phyloP scores from a whole-genome alignment of 2,329 filamentous ascomycete genomes.

The Remersonia thermophila region DNA sequence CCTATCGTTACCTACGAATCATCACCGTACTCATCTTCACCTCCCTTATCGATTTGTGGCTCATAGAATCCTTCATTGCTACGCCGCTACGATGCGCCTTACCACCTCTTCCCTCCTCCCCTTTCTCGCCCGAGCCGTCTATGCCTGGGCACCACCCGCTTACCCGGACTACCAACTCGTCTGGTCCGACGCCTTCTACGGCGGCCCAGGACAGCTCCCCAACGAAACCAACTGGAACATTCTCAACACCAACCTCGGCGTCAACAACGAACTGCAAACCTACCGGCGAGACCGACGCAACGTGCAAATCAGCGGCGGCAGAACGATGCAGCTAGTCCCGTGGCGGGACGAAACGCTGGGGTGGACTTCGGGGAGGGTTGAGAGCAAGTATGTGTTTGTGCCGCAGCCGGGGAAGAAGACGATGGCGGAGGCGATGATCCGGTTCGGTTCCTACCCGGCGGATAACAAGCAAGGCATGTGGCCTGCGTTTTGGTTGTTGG shows the following conservation, averaged over 20 bases:
- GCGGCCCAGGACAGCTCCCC: slow-evolving; percentile 23
- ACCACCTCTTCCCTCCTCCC: no score
- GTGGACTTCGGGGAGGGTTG: slow-evolving; percentile 45
- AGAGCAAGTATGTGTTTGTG: slow-evolving; percentile 35
- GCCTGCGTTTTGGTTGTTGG: slow-evolving; percentile 49
- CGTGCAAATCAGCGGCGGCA: slow-evolving; percentile 37
- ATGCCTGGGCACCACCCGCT: no score
- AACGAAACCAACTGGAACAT: slow-evolving; percentile 30
- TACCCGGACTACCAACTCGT: slow-evolving; percentile 24
- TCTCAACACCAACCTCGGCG: slow-evolving; percentile 25
- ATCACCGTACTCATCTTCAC: no score
- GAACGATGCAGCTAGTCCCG: slow-evolving; percentile 40
- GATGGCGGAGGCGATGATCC: slow-evolving; percentile 33
- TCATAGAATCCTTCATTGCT: no score
- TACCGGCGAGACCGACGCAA: slow-evolving; percentile 36
- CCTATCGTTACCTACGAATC: no score
- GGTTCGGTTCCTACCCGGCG: slow-evolving; percentile 30
- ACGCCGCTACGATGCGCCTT: no score
- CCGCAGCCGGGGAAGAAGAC: slow-evolving; percentile 34
- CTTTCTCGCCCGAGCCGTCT: no score
- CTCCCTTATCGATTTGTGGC: no score
- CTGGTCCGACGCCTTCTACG: slow-evolving; percentile 34
- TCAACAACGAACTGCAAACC: slow-evolving; percentile 39
- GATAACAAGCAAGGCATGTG: slow-evolving; percentile 40
- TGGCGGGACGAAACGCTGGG: slow-evolving; percentile 22